Evolutionary conservation across 2,329 filamentous ascomycete genomes (phyloP), one percentile per base, ranked within the genome.

Genomic region (Pseudogymnoascus sp.): DNA sequence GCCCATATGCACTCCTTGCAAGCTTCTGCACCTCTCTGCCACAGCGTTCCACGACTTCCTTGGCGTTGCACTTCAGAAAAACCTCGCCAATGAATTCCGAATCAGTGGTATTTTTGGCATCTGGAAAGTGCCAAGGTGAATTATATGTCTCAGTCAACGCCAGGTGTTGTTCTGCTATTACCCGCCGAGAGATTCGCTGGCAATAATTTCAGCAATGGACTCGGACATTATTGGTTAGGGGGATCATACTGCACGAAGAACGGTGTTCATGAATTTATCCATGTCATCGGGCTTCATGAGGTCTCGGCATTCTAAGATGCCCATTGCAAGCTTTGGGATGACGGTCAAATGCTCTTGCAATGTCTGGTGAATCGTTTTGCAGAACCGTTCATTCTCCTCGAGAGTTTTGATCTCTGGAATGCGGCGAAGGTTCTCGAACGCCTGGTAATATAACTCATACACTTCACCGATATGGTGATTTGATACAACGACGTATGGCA

Each of bases 91-190:
- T 91, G 69, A 95, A 96, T 65, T 97, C 93, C 57, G 89, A 78
- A 61, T 85, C 82, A 39, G 63, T 77, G n/a, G 77, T 72, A 59
- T 84, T 80, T 9, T 78, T 75, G 37, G 84, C 86, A 64, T 91
- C 85, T 0, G 91, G 89, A 62, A 91, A 93, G 77, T 96, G 92
- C 84, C 90, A 92, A 2, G 90, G 88, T 0, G 90, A 89, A 73
- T 94, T 88, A 77, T 92, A 97, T 1, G 92, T 97, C 67, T 97
- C 92, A 4, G 92, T 96, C 16, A 99, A 81, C 8, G 94, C 91
- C 37, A 99, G 84, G 71, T 99, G 94, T 70, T 99, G 94, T 74
- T 99, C 94, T 34, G 94, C 94, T 70, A 99, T 99, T 66, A 97
- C 94, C 64, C 95, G 86, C 63, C 94, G 87, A 47, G 92, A 97